phyloP scores from a whole-genome alignment of 768 basidiomycete genomes.

The Paxillus involutus region DNA sequence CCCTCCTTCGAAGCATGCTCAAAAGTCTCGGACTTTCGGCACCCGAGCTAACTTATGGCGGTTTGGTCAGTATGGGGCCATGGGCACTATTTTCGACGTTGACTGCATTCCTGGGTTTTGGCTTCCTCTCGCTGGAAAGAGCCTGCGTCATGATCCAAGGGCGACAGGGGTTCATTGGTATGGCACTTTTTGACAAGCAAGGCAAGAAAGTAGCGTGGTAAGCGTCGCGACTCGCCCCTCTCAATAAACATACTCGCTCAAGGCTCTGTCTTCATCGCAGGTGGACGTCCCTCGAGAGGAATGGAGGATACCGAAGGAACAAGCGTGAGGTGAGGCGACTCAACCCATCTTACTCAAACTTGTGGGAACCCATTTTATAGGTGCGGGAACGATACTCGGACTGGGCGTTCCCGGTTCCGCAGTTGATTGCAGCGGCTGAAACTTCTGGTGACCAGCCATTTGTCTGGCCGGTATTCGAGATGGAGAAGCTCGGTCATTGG shows the following conservation, averaged over 20 bases:
- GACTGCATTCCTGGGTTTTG: conserved; percentile 22
- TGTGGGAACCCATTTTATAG: conserved; percentile 8
- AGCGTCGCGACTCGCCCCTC: not conserved
- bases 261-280: conserved; percentile 6
- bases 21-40: conserved; percentile 13
- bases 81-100: conserved; percentile 18
- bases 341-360: not conserved
- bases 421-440: conserved; percentile 23
- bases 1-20: conserved; percentile 22
- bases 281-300: conserved; percentile 31
- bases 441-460: conserved; percentile 14
- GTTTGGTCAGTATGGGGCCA: conserved; percentile 24
- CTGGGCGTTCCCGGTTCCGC: conserved; percentile 29
- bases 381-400: conserved; percentile 23
- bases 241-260: not conserved
- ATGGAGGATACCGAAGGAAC: conserved; percentile 25
- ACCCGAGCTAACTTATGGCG: conserved; percentile 28
- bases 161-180: conserved; percentile 26
- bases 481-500: conserved; percentile 24
- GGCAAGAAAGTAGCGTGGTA: conserved; percentile 25
- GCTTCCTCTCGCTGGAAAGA: conserved; percentile 16
- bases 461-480: conserved; percentile 29
- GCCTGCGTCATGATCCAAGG: conserved; percentile 31
- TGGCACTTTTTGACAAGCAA: conserved; percentile 26
- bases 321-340: conserved; percentile 15